These are phyloP conservation scores for Neospermospora avenae DNA, from an alignment of 2,329 filamentous ascomycete species.

Conservation along the genomic window DNA sequence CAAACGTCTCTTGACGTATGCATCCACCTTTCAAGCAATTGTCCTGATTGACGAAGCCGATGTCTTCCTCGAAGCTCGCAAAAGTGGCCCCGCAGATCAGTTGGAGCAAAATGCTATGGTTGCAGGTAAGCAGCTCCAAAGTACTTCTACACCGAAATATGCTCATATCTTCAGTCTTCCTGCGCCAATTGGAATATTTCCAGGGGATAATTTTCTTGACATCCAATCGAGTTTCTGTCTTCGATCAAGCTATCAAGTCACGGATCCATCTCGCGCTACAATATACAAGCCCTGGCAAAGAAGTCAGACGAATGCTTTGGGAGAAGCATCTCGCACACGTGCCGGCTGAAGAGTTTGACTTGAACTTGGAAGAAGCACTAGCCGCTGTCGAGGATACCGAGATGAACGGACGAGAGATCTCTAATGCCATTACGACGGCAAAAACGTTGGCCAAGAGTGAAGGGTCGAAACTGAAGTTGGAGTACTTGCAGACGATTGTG, in stretches of 20 bases:
- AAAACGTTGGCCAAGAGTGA: constrained; percentile 17
- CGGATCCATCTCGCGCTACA: constrained; percentile 33
- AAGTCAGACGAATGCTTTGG: constrained; percentile 27
- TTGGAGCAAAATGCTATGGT: constrained; percentile 41
- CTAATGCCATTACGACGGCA: constrained; percentile 30
- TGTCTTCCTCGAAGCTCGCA: constrained; percentile 47
- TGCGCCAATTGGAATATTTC: constrained; percentile 39
- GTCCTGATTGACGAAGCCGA: constrained; percentile 70
- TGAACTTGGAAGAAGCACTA: constrained; percentile 17
- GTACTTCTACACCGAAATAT: not conserved
- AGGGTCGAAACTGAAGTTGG: constrained; percentile 11
- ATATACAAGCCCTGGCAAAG: constrained; percentile 21
- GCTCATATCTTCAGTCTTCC: constrained; percentile 29
- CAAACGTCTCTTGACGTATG: constrained; percentile 66
- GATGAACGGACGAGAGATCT: constrained; percentile 37
- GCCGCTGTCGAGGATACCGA: constrained; percentile 15
- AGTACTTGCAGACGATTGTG: constrained; percentile 16
- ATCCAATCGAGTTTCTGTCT: constrained; percentile 34
- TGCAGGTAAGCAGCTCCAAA: constrained; percentile 7
- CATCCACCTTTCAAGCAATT: constrained; percentile 69
- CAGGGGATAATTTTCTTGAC: constrained; percentile 40
- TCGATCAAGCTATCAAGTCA: constrained; percentile 36
- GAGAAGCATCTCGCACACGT: constrained; percentile 19
- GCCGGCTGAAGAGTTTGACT: constrained; percentile 19
- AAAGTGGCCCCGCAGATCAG: constrained; percentile 29